These are phyloP conservation scores for Apiospora saccharicola DNA, from an alignment of 2,329 filamentous ascomycete species.

Conservation along the genomic window DNA sequence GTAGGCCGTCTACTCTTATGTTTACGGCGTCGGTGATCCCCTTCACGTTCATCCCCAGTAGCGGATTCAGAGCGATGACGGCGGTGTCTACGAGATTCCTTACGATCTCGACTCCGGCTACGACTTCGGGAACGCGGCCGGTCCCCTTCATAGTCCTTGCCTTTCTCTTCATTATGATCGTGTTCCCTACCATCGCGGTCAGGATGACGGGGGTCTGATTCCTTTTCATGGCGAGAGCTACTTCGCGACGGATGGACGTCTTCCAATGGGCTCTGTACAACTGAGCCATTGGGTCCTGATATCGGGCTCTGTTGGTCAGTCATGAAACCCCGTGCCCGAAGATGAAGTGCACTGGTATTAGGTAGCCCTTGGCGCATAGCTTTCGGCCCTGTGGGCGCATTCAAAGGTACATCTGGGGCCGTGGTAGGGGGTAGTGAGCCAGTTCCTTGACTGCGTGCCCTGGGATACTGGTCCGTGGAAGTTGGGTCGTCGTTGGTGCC, in stretches of 20 bases:
- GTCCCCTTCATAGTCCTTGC: conserved; percentile 40
- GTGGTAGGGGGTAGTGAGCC: conserved; percentile 36
- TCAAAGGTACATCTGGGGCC: conserved; percentile 60
- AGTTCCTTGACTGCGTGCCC: conserved; percentile 37
- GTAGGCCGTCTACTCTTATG: conserved; percentile 53
- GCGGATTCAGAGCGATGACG: conserved; percentile 62
- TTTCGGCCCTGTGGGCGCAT: conserved; percentile 89
- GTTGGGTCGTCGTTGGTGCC: conserved; percentile 36
- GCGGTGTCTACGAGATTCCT: conserved; percentile 57
- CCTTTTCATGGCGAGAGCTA: conserved; percentile 53
- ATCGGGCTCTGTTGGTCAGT: conserved; percentile 47
- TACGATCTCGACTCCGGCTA: conserved; percentile 54
- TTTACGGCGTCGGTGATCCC: conserved; percentile 60
- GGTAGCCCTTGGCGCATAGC: conserved; percentile 91
- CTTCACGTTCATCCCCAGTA: conserved; percentile 55
- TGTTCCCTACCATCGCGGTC: conserved; percentile 45
- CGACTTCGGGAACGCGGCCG: conserved; percentile 44
- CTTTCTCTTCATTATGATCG: conserved; percentile 38
- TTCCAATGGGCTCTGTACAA: conserved; percentile 43
- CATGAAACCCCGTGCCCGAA: conserved; percentile 61
- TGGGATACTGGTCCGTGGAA: conserved; percentile 41
- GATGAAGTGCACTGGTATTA: conserved; percentile 77
- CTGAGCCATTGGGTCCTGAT: conserved; percentile 40
- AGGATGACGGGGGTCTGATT: conserved; percentile 44
- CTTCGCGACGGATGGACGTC: conserved; percentile 53